Evolutionary conservation across 495 filamentous ascomycete species (phyloP), one percentile per base, ranked within the genome.

Genomic region (Podospora pseudopauciseta): DNA sequence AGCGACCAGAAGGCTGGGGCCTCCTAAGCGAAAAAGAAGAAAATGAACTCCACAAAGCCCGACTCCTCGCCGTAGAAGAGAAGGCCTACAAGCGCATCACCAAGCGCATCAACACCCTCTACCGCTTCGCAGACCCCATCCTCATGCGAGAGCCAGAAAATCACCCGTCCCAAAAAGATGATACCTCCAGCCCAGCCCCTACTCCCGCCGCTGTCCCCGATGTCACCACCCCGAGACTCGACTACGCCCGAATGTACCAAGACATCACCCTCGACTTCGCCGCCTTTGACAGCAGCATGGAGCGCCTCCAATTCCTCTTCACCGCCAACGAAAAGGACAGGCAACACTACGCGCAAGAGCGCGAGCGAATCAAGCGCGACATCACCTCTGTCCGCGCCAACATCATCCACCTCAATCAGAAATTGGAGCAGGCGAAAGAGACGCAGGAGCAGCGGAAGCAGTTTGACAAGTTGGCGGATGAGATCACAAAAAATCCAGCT

Each of bases 211-310:
- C 66, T 20, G 63, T n/a, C 49, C 53, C 59, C 28, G 18, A 20
- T 19, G 20, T 68, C 80, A 84, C 68, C 60, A 72, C 39, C 39
- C 39, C 39, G 2, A 49, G 39, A 49, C 39, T 44, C 75, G 85
- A 85, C 75, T 81, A 76, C 72, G 75, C 82, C 78, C 65, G 86
- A 84, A 89, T 91, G 72, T 88, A 87, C 53, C 90, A 96, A 71
- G 94, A 97, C 72, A 86, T 94, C 18, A 86, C 91, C 1, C 86
- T 97, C 63, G 95, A 99, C 80, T 95, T 98, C 73, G 90, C 91
- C 20, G 89, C 91, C 54, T 94, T 98, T 76, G 92, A 97, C 77
- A 90, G 87, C 76, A 91, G 87, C 77, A 90, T 98, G 71, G 86
- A 89, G 30, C 92, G 95, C 63, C 90, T 97, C 53, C 95, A 98